phyloP scores from a whole-genome alignment of 768 basidiomycete genomes.

The Phlebiopsis flavidoalba region DNA sequence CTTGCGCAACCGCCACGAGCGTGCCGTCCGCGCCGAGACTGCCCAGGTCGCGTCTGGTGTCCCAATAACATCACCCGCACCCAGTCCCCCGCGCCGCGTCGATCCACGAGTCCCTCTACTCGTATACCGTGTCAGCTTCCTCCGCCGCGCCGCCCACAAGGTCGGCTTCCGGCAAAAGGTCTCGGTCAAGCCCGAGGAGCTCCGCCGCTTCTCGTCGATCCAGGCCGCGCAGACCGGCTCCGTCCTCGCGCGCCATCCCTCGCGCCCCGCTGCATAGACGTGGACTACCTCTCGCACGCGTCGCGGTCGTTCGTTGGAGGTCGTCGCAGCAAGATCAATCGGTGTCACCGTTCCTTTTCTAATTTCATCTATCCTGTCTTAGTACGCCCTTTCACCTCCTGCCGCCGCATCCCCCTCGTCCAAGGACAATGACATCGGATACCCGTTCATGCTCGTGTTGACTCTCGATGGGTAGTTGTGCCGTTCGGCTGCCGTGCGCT shows the following conservation, averaged over 20 bases:
- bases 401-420: not conserved
- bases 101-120: constrained; percentile 90
- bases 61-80: constrained; percentile 49
- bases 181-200: constrained; percentile 77
- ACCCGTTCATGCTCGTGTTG: not conserved
- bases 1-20: constrained; percentile 62
- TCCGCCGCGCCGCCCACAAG: constrained; percentile 81
- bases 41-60: constrained; percentile 45
- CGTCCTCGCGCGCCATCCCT: constrained; percentile 74
- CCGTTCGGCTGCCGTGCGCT: not conserved
- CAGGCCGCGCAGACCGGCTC: constrained; percentile 77
- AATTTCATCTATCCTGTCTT: constrained; percentile 2
- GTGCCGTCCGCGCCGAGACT: constrained; percentile 30
- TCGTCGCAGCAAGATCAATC: constrained; percentile 2
- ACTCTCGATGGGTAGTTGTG: not conserved
- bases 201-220: constrained; percentile 82
- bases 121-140: constrained; percentile 93
- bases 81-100: constrained; percentile 86
- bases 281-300: not conserved
- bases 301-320: not conserved
- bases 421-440: not conserved
- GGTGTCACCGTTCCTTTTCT: constrained; percentile 1
- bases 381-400: not conserved
- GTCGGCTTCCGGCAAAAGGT: constrained; percentile 85
- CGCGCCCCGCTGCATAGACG: constrained; percentile 38